Evolutionary conservation across 1,284 basidiomycete species (phyloP).

Genomic region (Pseudozyma flocculosa): DNA sequence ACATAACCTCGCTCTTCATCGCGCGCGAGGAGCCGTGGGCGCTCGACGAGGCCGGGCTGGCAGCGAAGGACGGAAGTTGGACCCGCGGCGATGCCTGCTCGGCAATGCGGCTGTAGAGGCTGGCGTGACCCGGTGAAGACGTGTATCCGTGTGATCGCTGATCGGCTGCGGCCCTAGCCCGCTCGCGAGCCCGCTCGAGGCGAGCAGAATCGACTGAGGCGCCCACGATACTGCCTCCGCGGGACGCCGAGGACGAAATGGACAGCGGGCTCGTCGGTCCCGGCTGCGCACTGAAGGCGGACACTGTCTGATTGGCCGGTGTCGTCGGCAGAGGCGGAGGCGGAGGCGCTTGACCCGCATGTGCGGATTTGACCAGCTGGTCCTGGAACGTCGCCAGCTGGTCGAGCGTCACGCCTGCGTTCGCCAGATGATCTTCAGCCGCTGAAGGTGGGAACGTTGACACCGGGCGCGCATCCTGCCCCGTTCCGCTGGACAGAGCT

Average conservation of each 20-base stretch:
- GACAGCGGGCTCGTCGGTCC: not conserved
- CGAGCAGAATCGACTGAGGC: no score
- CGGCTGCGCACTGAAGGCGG: not conserved
- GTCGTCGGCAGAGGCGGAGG: conserved; percentile 3
- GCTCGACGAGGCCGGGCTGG: not conserved
- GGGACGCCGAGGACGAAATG: not conserved
- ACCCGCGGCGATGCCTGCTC: no score
- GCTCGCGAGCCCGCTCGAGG: no score
- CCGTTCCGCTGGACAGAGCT: not conserved
- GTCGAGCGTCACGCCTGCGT: conserved; percentile 37
- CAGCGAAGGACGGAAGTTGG: not conserved
- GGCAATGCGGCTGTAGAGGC: not conserved
- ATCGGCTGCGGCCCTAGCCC: no score
- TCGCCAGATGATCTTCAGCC: conserved; percentile 25
- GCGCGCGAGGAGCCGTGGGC: not conserved
- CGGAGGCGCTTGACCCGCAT: conserved; percentile 6
- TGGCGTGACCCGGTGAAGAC: no score
- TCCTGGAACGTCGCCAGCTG: conserved; percentile 42
- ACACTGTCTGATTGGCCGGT: not conserved
- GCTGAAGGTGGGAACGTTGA: conserved; percentile 18
- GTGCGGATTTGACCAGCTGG: conserved; percentile 34
- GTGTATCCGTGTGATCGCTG: no score
- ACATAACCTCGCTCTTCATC: conserved; percentile 31
- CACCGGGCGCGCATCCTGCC: conserved; percentile 11
- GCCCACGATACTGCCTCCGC: not conserved